Base-by-base conservation (phyloP, 2,329 filamentous ascomycete species). In the Aspergillus niger region DNA sequence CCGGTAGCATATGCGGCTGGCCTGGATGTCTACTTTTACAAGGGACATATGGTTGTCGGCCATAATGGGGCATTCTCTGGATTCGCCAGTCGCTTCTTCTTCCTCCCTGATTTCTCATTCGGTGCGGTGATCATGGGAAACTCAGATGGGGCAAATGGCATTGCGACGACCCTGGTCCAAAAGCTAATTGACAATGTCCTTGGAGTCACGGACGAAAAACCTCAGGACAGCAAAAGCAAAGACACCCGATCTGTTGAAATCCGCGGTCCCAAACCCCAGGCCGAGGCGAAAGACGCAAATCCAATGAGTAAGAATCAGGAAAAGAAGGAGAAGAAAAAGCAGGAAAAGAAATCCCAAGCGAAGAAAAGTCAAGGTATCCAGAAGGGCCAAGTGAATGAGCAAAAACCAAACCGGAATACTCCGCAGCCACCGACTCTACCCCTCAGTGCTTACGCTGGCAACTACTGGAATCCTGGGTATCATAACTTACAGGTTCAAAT, bases 41-140 rank as follows among this genome's bases (percentile, higher is more conserved):
- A 67, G 13, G 72, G 72, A 3, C 54, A 66, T 44, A 61, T 65
- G 62, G 64, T 76, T 39, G 55, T 76, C 15, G 57, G 60, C 2
- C 74, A 76, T 32, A 66, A 73, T 36, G 73, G 74, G 2, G 43
- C 47, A 3, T 64, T 72, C n/a, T 15, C 59, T 1, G 73, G 74
- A 10, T 75, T 70, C 36, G 65, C 60, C 2, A 70, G 63, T 36
- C 53, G 58, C 2, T 64, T 67, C 30, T 70, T 73, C 58, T 71
- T 74, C 24, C 44, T 74, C 15, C 72, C 72, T 15, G 65, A 65
- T 3, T 59, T 62, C 26, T 63, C 65, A 3, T 69, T 75, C 49
- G 72, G 67, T n/a, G 69, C 57, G 8, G 71, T 72, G 2, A 65
- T 75, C 8, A 47, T 75, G 6, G 70, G 67, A 5, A 74, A 73